A percentile compares a stretch with the other conserved stretches of the same genome.
Conservation (phyloP, 257 asterid genomes). For the Solanum peruvianum region DNA sequence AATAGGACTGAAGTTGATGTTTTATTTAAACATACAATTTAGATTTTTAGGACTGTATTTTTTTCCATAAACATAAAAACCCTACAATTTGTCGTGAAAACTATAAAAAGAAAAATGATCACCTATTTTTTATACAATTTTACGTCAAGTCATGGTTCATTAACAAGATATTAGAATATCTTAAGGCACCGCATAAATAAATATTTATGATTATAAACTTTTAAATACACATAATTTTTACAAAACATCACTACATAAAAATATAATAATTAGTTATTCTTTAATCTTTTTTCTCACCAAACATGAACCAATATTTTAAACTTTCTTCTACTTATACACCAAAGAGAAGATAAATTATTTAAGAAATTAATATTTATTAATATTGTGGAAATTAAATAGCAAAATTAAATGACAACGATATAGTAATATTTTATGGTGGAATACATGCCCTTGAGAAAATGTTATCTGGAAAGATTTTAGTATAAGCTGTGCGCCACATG, state of each 20-base stretch:
- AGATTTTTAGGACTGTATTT: no score
- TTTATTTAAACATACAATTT: no score
- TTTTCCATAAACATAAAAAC: no score
- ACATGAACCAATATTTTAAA: neutral
- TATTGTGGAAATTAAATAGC: neutral
- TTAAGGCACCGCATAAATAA: neutral
- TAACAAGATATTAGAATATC: neutral
- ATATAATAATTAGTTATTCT: no score
- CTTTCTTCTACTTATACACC: neutral
- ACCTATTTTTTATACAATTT: neutral
- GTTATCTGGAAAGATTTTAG: neutral
- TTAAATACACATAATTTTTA: no score
- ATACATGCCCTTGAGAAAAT: neutral
- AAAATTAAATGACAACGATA: neutral
- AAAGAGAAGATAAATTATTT: neutral
- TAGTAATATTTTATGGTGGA: neutral
- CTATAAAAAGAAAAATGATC: rapidly evolving
- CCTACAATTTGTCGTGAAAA: neutral
- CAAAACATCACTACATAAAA: no score
- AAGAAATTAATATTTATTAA: no score
- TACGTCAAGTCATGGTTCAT: neutral
- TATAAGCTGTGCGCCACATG: conserved; percentile 7
- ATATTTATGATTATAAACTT: no score
- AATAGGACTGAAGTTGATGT: neutral
- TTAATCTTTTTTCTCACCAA: neutral